Conservation (phyloP, 768 basidiomycete genomes). For the Serendipita sp. region DNA sequence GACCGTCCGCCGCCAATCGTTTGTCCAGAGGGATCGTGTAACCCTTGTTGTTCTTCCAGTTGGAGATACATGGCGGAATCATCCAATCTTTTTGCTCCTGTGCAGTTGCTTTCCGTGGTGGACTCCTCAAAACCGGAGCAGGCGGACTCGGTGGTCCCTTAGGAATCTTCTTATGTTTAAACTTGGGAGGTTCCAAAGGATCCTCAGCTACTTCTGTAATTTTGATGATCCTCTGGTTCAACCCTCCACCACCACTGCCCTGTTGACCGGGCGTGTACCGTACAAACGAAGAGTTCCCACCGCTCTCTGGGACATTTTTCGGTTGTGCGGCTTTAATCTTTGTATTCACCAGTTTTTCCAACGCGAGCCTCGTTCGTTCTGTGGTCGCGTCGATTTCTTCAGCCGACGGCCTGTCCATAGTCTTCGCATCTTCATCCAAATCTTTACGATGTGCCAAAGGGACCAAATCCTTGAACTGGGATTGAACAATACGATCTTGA, state of each 20-base stretch:
- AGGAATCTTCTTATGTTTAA: conserved; percentile 99
- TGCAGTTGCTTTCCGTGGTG: conserved; percentile 87
- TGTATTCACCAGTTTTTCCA: conserved; percentile 85
- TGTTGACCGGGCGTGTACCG: conserved; percentile 95
- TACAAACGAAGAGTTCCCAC: conserved; percentile 76
- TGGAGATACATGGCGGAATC: conserved; percentile 98
- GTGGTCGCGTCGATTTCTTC: conserved; percentile 83
- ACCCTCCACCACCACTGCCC: conserved; percentile 36
- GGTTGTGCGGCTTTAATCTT: conserved; percentile 99
- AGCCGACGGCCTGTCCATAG: conserved; percentile 86
- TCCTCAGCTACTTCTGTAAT: conserved; percentile 98
- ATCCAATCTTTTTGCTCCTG: conserved; percentile 99
- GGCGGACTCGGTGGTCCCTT: conserved; percentile 92
- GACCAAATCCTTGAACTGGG: conserved; percentile 95
- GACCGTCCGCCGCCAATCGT: conserved; percentile 93
- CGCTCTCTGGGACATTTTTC: conserved; percentile 76
- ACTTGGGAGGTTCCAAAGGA: conserved; percentile 88
- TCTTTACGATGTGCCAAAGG: conserved; percentile 83
- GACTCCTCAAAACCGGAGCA: conserved; percentile 86
- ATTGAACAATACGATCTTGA: conserved; percentile 71
- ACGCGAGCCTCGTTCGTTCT: conserved; percentile 75
- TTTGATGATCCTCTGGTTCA: conserved; percentile 95
- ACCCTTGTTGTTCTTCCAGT: conserved; percentile 99
- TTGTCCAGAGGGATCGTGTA: conserved; percentile 98
- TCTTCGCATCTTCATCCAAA: conserved; percentile 50